Percentiles rank a stretch among this genome's conserved stretches.
These are phyloP conservation scores for Ceratocystis smalleyi DNA, from an alignment of 2,329 filamentous ascomycete species.

Conservation along the genomic window DNA sequence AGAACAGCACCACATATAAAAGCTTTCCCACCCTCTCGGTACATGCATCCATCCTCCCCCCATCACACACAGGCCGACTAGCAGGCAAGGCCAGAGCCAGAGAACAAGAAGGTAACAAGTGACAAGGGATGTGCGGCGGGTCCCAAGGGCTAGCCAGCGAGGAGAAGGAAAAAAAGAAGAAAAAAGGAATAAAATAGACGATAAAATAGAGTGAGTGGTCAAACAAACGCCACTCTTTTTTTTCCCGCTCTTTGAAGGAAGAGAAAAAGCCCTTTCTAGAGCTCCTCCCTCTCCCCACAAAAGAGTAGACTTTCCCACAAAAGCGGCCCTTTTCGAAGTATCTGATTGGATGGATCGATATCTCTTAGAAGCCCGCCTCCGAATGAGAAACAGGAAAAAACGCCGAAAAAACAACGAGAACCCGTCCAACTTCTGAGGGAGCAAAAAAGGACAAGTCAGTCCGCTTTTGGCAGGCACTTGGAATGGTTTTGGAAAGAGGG, in stretches of 20 bases:
- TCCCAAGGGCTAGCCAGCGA: background rate
- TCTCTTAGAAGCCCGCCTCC: background rate
- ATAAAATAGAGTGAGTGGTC: background rate
- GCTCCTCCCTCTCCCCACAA: background rate
- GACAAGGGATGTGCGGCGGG: background rate
- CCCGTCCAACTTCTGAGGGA: background rate
- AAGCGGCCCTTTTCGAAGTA: background rate
- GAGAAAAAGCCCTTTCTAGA: background rate
- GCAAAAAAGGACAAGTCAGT: background rate
- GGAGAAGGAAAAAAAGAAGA: background rate
- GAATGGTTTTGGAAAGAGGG: background rate
- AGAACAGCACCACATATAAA: constrained; percentile 5
- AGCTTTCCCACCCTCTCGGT: constrained; percentile 3
- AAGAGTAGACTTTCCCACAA: background rate
- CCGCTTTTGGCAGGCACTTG: no score
- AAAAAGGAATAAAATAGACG: background rate
- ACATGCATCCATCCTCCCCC: background rate
- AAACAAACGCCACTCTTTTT: background rate
- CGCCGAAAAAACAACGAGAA: background rate
- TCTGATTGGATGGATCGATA: background rate
- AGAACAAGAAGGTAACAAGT: background rate
- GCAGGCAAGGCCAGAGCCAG: background rate
- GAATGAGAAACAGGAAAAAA: background rate
- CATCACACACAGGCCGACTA: background rate
- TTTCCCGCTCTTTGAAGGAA: background rate